Conservation (phyloP, 2,329 filamentous ascomycete genomes). For the Cladosporium sp. region DNA sequence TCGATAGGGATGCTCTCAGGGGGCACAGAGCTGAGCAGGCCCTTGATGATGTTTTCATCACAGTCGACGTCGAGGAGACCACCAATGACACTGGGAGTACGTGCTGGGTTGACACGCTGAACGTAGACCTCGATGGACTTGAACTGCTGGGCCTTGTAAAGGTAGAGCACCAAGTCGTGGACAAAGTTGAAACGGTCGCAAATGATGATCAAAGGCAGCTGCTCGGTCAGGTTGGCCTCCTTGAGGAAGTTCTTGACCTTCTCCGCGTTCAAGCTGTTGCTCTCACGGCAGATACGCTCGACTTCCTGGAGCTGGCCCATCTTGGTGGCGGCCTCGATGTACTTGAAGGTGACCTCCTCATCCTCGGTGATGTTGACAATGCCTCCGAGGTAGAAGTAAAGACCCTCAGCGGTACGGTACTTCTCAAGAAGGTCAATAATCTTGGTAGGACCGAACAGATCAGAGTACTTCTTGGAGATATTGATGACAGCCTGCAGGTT, state of each 20-base stretch:
- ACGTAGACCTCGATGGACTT: conserved; percentile 98
- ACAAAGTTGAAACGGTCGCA: conserved; percentile 99
- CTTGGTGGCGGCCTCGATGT: conserved; percentile 93
- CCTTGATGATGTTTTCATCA: conserved; percentile 94
- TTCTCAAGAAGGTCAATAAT: conserved; percentile 96
- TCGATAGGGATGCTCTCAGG: conserved; percentile 87
- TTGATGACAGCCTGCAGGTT: conserved; percentile 94
- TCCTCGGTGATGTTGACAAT: conserved; percentile 98
- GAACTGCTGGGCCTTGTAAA: conserved; percentile 99
- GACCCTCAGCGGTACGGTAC: conserved; percentile 93
- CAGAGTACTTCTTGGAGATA: conserved; percentile 96
- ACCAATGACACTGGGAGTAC: conserved; percentile 90
- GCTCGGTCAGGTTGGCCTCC: conserved; percentile 87
- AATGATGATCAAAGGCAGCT: conserved; percentile 94
- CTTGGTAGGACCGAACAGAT: conserved; percentile 82
- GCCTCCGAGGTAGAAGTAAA: conserved; percentile 97
- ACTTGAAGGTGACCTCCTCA: conserved; percentile 96
- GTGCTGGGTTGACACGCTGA: conserved; percentile 88
- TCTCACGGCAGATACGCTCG: conserved; percentile 94
- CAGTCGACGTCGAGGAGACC: conserved; percentile 95
- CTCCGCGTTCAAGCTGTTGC: conserved; percentile 80
- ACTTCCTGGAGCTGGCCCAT: conserved; percentile 95
- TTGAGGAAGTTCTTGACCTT: conserved; percentile 99
- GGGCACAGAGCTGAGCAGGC: conserved; percentile 80
- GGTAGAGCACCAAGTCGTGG: conserved; percentile 90